phyloP scores from a whole-genome alignment of 164 flowering plant species.

The Vitis cinerea region DNA sequence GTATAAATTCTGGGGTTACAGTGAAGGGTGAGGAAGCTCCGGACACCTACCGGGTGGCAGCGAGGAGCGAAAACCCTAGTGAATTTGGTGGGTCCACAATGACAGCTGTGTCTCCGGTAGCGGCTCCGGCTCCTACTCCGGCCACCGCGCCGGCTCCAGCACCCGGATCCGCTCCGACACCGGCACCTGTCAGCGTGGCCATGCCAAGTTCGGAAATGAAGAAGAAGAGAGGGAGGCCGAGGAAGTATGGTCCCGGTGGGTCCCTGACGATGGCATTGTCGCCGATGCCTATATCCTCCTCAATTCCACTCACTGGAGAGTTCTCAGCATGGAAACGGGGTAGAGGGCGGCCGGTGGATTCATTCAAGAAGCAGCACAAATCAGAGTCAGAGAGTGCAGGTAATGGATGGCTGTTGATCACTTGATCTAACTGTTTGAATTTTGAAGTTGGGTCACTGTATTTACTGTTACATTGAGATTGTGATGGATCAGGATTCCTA shows the following conservation, averaged over 20 bases:
- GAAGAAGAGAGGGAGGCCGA: conserved; percentile 88
- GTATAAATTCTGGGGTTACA: conserved; percentile 25
- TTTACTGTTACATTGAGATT: conserved; percentile 12
- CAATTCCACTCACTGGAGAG: conserved; percentile 56
- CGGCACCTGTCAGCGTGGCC: conserved; percentile 16
- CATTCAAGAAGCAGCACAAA: conserved; percentile 44
- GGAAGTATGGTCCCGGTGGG: conserved; percentile 83
- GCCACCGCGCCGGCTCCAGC: conserved; percentile 9
- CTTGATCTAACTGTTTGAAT: not conserved
- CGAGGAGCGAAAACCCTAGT: conserved; percentile 29
- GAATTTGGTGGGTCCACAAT: conserved; percentile 16
- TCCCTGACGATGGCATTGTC: conserved; percentile 52
- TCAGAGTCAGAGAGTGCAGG: conserved; percentile 40
- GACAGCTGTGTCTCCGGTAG: conserved; percentile 7
- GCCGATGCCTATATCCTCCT: conserved; percentile 73
- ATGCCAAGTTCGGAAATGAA: conserved; percentile 22
- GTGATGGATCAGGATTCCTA: not conserved
- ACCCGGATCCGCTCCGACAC: conserved; percentile 7
- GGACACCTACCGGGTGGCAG: conserved; percentile 31
- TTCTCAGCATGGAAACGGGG: conserved; percentile 48
- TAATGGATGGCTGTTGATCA: conserved; percentile 10
- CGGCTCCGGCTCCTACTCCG: conserved; percentile 7
- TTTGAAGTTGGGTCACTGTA: conserved; percentile 2
- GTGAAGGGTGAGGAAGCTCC: conserved; percentile 42
- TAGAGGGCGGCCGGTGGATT: conserved; percentile 33